Conservation (phyloP, 1,284 basidiomycete species). For the Ceratobasidium sp. region DNA sequence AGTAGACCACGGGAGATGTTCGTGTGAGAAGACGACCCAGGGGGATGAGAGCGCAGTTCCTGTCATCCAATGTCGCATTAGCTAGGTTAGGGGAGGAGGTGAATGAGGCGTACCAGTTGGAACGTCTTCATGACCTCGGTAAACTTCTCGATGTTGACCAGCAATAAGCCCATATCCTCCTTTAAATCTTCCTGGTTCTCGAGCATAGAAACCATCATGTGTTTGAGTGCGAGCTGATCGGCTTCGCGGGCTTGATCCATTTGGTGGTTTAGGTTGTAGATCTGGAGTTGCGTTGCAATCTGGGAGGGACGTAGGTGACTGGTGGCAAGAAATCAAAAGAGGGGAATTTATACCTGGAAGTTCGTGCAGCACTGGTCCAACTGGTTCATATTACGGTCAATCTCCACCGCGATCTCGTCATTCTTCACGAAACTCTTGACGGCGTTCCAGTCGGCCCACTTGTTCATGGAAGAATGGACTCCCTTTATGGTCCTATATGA, state of each 20-base stretch:
- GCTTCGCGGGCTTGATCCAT: slow-evolving; percentile 27
- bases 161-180: slow-evolving; percentile 29
- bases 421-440: slow-evolving; percentile 32
- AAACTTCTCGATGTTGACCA: slow-evolving; percentile 34
- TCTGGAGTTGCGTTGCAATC: slow-evolving; percentile 27
- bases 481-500: slow-evolving; percentile 25
- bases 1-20: slow-evolving; percentile 35
- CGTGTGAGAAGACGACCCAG: slow-evolving; percentile 14
- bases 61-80: neutral
- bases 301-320: neutral
- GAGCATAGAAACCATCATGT: slow-evolving; percentile 17
- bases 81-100: neutral
- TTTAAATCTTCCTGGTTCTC: slow-evolving; percentile 29
- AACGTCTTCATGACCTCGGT: slow-evolving; percentile 40
- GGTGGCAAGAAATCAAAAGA: neutral
- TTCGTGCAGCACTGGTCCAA: slow-evolving; percentile 30
- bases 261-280: slow-evolving; percentile 13
- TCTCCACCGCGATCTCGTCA: slow-evolving; percentile 30
- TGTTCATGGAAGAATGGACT: slow-evolving; percentile 35
- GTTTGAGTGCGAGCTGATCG: slow-evolving; percentile 1
- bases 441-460: slow-evolving; percentile 31
- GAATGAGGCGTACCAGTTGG: slow-evolving; percentile 7
- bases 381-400: slow-evolving; percentile 30
- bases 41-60: slow-evolving; percentile 38
- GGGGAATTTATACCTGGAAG: slow-evolving; percentile 24